These are phyloP conservation scores for Chalciporus piperatoides DNA, from an alignment of 1,284 basidiomycete species.

Conservation along the genomic window DNA sequence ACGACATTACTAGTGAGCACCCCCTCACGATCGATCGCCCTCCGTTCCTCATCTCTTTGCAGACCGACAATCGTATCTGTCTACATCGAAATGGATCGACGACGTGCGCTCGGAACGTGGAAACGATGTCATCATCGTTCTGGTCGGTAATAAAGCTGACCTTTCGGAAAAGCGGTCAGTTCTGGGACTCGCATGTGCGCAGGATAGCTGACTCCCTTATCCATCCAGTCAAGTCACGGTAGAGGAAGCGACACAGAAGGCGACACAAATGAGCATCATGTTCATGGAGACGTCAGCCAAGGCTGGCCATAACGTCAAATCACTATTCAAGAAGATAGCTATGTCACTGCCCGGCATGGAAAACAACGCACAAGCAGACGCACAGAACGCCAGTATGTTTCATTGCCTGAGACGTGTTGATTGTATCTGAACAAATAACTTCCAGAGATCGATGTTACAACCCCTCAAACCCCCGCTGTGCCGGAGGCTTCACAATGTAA, in stretches of 20 bases:
- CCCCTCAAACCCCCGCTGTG: conserved; percentile 56
- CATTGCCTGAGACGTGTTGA: neutral
- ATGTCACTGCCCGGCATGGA: conserved; percentile 97
- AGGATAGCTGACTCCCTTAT: conserved; percentile 9
- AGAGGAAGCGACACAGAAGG: conserved; percentile 92
- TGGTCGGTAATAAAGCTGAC: conserved; percentile 99
- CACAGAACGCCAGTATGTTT: conserved; percentile 68
- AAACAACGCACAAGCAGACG: conserved; percentile 68
- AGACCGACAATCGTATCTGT: conserved; percentile 97
- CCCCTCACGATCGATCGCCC: neutral
- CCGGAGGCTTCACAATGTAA: conserved; percentile 77
- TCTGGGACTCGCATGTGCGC: conserved; percentile 13
- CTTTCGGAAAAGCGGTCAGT: conserved; percentile 84
- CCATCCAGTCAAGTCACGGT: conserved; percentile 89
- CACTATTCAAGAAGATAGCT: conserved; percentile 98
- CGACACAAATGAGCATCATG: conserved; percentile 94
- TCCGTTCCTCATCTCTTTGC: conserved; percentile 1
- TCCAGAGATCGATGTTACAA: conserved; percentile 79
- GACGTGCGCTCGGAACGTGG: conserved; percentile 98
- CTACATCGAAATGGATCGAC: conserved; percentile 99
- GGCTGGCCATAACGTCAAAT: conserved; percentile 99
- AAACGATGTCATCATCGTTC: conserved; percentile 96
- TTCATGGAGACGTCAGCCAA: conserved; percentile 99
- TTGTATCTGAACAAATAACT: conserved; percentile 5
- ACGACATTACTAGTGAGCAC: conserved; percentile 92